Percentiles rank a stretch among this genome's conserved stretches.
These are phyloP conservation scores for Plasmodium inui DNA, from an alignment of 169 alveolate genomes.

Conservation along the genomic window DNA sequence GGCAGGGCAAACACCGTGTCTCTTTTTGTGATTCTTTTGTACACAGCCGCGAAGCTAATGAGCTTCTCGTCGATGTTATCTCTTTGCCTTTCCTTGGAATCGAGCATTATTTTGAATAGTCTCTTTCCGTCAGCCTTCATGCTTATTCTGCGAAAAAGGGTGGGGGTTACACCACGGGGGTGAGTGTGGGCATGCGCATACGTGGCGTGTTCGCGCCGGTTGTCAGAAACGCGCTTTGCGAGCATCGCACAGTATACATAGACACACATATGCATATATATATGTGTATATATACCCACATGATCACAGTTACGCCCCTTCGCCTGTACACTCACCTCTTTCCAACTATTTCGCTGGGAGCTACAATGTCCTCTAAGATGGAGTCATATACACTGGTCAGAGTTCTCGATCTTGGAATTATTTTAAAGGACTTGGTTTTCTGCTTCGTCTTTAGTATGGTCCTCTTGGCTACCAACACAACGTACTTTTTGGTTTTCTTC, in stretches of 20 bases:
- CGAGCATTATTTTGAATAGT: conserved; percentile 93
- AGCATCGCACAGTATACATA: not conserved
- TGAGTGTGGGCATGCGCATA: not conserved
- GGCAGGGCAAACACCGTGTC: conserved; percentile 92
- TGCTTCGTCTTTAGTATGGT: conserved; percentile 90
- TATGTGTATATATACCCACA: conserved; percentile 6
- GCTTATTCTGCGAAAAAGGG: conserved; percentile 87
- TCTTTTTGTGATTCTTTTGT: conserved; percentile 94
- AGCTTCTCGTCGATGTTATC: conserved; percentile 94
- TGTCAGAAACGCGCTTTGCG: not conserved
- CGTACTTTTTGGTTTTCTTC: conserved; percentile 94
- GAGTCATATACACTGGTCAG: conserved; percentile 96
- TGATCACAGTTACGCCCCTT: not conserved
- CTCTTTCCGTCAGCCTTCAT: conserved; percentile 95
- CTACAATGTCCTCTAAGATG: conserved; percentile 95
- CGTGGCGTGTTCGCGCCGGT: not conserved
- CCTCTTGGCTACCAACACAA: conserved; percentile 93
- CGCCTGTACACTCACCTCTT: conserved; percentile 79
- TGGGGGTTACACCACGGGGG: not conserved
- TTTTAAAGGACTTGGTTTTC: conserved; percentile 89
- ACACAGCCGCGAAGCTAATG: conserved; percentile 95
- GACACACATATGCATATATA: not conserved
- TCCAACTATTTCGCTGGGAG: conserved; percentile 95
- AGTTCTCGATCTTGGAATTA: conserved; percentile 96
- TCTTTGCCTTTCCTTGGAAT: conserved; percentile 95